phyloP scores from a whole-genome alignment of 805 yeast genomes.

The Hanseniaspora nectarophila region DNA sequence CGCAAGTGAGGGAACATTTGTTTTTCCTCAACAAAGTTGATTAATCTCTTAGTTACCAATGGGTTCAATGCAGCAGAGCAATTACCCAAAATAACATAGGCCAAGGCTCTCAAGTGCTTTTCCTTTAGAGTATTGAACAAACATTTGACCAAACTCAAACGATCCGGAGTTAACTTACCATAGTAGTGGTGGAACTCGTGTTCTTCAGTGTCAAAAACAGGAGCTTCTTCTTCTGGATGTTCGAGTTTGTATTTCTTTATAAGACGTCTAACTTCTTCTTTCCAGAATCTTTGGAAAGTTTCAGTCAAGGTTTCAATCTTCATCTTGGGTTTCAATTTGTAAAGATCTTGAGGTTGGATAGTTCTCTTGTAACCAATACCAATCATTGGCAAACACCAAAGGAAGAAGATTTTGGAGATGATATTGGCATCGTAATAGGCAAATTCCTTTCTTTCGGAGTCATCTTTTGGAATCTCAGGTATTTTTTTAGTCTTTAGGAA shows the following conservation, averaged over 20 bases:
- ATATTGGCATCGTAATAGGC: constrained; percentile 37
- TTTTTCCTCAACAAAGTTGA: constrained; percentile 40
- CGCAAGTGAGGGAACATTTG: constrained; percentile 30
- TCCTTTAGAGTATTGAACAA: constrained; percentile 39
- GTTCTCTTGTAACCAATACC: constrained; percentile 44
- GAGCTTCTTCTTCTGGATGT: constrained; percentile 15
- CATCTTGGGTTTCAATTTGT: constrained; percentile 25
- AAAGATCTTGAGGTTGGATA: constrained; percentile 39
- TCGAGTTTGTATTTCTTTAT: constrained; percentile 25
- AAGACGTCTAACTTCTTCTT: constrained; percentile 26
- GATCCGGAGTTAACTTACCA: constrained; percentile 9
- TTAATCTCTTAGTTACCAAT: constrained; percentile 41
- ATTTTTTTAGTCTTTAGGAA: constrained; percentile 31
- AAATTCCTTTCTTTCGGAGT: constrained; percentile 39
- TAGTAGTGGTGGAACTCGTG: constrained; percentile 2
- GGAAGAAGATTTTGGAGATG: constrained; percentile 29
- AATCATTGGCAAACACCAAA: constrained; percentile 45
- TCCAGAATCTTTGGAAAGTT: constrained; percentile 22
- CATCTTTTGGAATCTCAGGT: constrained; percentile 37
- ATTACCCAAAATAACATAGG: constrained; percentile 34
- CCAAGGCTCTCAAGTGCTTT: constrained; percentile 36
- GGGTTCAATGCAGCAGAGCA: constrained; percentile 41
- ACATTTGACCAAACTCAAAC: constrained; percentile 29
- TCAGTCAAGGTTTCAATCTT: constrained; percentile 19
- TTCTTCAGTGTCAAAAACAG: not conserved